Percentiles rank a stretch among this genome's conserved stretches.
Evolutionary conservation across 1,139 yeast species (phyloP).

Genomic region (Geotrichum carabidarum): DNA sequence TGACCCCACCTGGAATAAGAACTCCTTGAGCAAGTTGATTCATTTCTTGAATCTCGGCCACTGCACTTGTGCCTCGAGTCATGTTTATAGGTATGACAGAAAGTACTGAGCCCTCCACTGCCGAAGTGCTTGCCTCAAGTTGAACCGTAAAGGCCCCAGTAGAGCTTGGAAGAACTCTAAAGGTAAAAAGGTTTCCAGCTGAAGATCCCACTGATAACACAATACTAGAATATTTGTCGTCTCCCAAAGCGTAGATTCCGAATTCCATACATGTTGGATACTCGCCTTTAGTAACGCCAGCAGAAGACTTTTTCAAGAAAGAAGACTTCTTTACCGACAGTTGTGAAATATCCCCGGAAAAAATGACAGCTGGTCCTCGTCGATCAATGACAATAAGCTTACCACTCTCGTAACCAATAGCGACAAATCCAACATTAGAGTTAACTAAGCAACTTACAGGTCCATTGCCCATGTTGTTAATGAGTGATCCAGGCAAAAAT

Average conservation of each 20-base stretch:
- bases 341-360: slow-evolving; percentile 44
- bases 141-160: slow-evolving; percentile 66
- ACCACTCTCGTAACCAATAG: slow-evolving; percentile 75
- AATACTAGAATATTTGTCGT: slow-evolving; percentile 65
- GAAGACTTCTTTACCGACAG: slow-evolving; percentile 17
- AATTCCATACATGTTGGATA: slow-evolving; percentile 63
- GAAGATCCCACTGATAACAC: slow-evolving; percentile 74
- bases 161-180: slow-evolving; percentile 61
- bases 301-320: slow-evolving; percentile 18
- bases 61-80: slow-evolving; percentile 54
- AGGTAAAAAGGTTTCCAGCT: slow-evolving; percentile 65
- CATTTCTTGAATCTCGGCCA: slow-evolving; percentile 59
- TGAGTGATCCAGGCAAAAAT: slow-evolving; percentile 63
- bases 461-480: slow-evolving; percentile 40
- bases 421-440: slow-evolving; percentile 80
- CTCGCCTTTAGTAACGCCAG: slow-evolving; percentile 21
- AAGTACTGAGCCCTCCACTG: slow-evolving; percentile 48
- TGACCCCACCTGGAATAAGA: slow-evolving; percentile 56
- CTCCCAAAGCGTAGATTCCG: slow-evolving; percentile 59
- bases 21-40: slow-evolving; percentile 59
- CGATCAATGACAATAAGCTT: slow-evolving; percentile 70
- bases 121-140: slow-evolving; percentile 48
- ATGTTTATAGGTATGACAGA: slow-evolving; percentile 57
- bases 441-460: slow-evolving; percentile 59
- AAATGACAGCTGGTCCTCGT: slow-evolving; percentile 78